Percentiles rank a stretch among this genome's conserved stretches.
Conservation (phyloP, 2,329 filamentous ascomycete species). For the Sclerotinia spermophila region DNA sequence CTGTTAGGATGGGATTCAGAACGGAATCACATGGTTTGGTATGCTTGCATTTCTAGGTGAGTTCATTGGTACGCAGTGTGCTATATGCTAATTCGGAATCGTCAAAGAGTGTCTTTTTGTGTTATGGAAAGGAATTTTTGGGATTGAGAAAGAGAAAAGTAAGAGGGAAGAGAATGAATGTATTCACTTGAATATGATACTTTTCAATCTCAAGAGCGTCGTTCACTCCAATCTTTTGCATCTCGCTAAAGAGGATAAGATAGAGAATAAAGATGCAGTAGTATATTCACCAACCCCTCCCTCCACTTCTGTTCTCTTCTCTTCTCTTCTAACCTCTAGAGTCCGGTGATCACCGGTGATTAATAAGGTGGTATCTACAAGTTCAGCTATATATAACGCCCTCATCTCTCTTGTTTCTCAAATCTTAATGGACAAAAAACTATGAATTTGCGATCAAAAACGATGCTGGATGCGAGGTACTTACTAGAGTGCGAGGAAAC, state of each 20-base stretch:
- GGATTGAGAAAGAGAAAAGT: neutral
- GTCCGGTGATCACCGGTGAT: neutral
- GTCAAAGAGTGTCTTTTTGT: neutral
- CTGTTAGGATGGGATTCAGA: neutral
- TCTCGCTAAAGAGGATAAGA: neutral
- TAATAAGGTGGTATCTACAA: neutral
- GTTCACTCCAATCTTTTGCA: too few species aligned
- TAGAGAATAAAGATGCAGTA: neutral
- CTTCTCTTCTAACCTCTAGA: neutral
- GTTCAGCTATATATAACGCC: neutral
- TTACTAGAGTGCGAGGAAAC: too few species aligned
- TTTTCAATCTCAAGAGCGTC: too few species aligned
- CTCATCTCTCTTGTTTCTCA: neutral
- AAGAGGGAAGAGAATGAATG: neutral
- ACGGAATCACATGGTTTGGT: neutral
- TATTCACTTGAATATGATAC: neutral
- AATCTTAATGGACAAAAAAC: too few species aligned
- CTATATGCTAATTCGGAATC: neutral
- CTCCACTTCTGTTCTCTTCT: too few species aligned
- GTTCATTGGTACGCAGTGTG: fast-evolving
- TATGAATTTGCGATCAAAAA: too few species aligned
- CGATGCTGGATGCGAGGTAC: neutral
- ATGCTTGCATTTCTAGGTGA: fast-evolving
- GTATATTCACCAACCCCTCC: neutral
- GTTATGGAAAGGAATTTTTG: neutral